Percentiles rank a stretch among this genome's conserved stretches.
phyloP scores from a whole-genome alignment of 169 alveolate genomes.

The Plasmodium relictum region DNA sequence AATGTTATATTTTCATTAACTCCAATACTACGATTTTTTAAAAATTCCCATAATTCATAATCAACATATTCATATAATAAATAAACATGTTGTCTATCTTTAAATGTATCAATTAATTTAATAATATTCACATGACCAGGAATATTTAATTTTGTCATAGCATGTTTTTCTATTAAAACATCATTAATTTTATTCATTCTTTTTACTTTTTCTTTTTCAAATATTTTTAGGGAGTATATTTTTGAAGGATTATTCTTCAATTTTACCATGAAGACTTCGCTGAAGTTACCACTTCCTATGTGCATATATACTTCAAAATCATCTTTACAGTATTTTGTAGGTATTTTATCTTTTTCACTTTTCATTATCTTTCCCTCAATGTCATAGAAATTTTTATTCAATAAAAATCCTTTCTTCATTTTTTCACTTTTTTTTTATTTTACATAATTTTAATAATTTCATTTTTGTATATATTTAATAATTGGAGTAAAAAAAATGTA shows the following conservation, averaged over 20 bases:
- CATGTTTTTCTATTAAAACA: constrained; percentile 86
- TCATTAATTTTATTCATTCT: constrained; percentile 75
- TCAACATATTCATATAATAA: constrained; percentile 86
- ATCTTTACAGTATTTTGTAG: constrained; percentile 79
- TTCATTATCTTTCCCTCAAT: constrained; percentile 60
- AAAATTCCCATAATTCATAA: constrained; percentile 89
- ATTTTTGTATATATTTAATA: constrained; percentile 24
- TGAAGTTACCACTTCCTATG: constrained; percentile 88
- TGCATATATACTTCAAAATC: constrained; percentile 86
- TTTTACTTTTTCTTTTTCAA: constrained; percentile 84
- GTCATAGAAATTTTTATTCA: constrained; percentile 59
- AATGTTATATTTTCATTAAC: constrained; percentile 81
- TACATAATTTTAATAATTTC: neutral
- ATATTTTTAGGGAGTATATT: constrained; percentile 87
- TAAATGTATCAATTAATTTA: constrained; percentile 86
- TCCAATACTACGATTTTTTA: constrained; percentile 83
- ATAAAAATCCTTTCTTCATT: constrained; percentile 71
- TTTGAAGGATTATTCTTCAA: constrained; percentile 81
- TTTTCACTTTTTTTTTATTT: constrained; percentile 29
- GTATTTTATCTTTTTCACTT: constrained; percentile 22
- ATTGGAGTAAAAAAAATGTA: constrained; percentile 1
- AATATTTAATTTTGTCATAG: constrained; percentile 80
- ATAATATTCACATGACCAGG: constrained; percentile 89
- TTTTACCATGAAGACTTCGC: constrained; percentile 88
- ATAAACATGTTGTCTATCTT: constrained; percentile 85